Evolutionary conservation across 352 stramenopile genomes (phyloP).

Genomic region (Ophiocytium majus): DNA sequence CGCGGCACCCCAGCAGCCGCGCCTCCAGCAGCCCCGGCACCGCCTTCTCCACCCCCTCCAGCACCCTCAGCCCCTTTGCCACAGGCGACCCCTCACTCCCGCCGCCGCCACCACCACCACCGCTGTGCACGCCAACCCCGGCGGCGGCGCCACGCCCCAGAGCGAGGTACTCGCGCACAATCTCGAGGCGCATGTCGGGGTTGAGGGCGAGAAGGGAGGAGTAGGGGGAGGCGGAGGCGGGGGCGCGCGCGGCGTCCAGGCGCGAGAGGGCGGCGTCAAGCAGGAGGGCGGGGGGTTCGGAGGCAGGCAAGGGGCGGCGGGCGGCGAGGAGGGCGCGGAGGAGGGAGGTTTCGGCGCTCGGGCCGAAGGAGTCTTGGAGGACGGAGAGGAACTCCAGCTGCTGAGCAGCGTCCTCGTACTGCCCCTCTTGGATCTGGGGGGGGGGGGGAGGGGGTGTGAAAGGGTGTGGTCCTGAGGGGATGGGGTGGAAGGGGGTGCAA

Average conservation of each 20-base stretch:
- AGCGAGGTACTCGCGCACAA: constrained; percentile 10
- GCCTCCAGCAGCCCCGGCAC: constrained; percentile 44
- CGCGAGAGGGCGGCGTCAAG: background rate
- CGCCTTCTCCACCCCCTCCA: constrained; percentile 22
- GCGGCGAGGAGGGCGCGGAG: constrained; percentile 33
- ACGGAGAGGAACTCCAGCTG: constrained; percentile 53
- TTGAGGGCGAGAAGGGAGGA: constrained; percentile 30
- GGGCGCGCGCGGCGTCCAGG: background rate
- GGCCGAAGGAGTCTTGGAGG: constrained; percentile 47
- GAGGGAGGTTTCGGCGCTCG: constrained; percentile 34
- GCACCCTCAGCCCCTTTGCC: background rate
- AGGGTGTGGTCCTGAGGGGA: no score
- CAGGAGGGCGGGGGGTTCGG: background rate
- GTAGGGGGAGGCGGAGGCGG: background rate
- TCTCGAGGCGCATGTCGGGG: constrained; percentile 49
- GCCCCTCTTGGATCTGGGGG: constrained; percentile 45
- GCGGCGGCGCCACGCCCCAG: background rate
- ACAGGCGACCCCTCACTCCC: background rate
- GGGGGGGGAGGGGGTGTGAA: background rate
- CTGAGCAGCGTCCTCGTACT: constrained; percentile 50
- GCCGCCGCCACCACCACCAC: background rate
- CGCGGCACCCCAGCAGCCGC: constrained; percentile 15
- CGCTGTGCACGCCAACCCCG: background rate
- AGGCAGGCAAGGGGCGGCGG: background rate
- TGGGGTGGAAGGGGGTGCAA: no score